Evolutionary conservation across 2,329 filamentous ascomycete genomes (phyloP).

Genomic region (Apiospora malaysiana): DNA sequence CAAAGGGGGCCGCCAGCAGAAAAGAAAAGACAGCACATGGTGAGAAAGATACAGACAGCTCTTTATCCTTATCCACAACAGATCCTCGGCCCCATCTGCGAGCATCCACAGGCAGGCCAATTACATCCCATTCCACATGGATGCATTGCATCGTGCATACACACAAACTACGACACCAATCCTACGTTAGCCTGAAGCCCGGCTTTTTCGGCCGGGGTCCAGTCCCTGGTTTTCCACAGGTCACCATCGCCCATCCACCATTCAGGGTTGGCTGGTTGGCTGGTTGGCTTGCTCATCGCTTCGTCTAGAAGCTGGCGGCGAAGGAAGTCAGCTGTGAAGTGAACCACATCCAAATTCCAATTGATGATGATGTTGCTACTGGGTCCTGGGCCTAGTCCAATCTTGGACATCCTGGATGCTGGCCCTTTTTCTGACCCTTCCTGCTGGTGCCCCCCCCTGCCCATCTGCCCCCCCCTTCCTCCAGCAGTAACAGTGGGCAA

Average conservation of each 20-base stretch:
- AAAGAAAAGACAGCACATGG: not conserved
- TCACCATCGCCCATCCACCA: not conserved
- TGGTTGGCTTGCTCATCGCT: not conserved
- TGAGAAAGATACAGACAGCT: not conserved
- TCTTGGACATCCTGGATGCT: not conserved
- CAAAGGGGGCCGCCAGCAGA: not conserved
- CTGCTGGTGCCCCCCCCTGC: no score
- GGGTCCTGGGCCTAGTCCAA: constrained; percentile 1
- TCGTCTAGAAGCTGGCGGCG: constrained; percentile 10
- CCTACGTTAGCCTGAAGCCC: not conserved
- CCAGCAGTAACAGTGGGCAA: not conserved
- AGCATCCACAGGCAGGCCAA: constrained; percentile 4
- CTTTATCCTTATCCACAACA: constrained; percentile 3
- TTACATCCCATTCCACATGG: constrained; percentile 1
- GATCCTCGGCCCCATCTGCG: constrained; percentile 15
- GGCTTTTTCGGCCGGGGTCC: constrained; percentile 14
- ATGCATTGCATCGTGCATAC: constrained; percentile 16
- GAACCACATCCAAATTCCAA: not conserved
- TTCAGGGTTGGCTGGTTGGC: not conserved
- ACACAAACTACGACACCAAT: constrained; percentile 12
- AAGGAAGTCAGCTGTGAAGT: constrained; percentile 11
- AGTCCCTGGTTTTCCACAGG: constrained; percentile 6
- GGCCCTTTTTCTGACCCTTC: no score
- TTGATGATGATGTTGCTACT: not conserved
- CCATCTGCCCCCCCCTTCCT: not conserved